These are phyloP conservation scores for Penicillium sclerotiorum DNA, from an alignment of 2,329 filamentous ascomycete genomes.

Conservation along the genomic window DNA sequence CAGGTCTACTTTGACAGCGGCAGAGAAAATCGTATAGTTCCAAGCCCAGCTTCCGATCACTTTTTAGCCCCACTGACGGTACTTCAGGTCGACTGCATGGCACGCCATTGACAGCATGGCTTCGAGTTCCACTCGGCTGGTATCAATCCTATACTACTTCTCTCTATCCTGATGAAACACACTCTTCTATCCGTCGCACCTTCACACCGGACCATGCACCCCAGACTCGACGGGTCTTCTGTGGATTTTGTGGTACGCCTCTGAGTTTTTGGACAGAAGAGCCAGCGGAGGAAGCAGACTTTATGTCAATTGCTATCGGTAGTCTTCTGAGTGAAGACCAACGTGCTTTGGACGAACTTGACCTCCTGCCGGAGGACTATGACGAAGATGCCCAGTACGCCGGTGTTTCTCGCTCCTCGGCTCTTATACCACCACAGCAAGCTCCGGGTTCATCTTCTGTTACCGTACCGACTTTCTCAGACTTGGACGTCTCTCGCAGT, in stretches of 20 bases:
- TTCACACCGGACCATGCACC: slow-evolving; percentile 64
- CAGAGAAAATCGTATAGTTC: slow-evolving; percentile 59
- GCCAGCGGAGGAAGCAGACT: slow-evolving; percentile 70
- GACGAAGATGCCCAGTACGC: slow-evolving; percentile 33
- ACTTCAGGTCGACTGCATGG: slow-evolving; percentile 64
- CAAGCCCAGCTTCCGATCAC: background rate
- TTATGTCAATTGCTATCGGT: slow-evolving; percentile 79
- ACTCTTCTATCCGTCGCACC: slow-evolving; percentile 64
- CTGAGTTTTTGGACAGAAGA: slow-evolving; percentile 81
- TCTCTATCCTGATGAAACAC: slow-evolving; percentile 76
- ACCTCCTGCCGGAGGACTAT: slow-evolving; percentile 63
- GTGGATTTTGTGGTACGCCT: slow-evolving; percentile 87
- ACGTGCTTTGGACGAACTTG: slow-evolving; percentile 71
- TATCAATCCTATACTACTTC: slow-evolving; percentile 75
- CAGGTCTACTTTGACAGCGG: slow-evolving; percentile 76
- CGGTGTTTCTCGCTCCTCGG: slow-evolving; percentile 5
- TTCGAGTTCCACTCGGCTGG: slow-evolving; percentile 79
- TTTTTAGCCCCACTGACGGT: background rate
- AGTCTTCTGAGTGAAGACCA: slow-evolving; percentile 73
- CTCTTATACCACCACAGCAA: slow-evolving; percentile 14
- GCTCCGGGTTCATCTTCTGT: slow-evolving; percentile 17
- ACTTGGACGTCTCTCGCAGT: slow-evolving; percentile 32
- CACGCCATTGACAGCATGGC: slow-evolving; percentile 75
- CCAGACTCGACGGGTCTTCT: slow-evolving; percentile 74
- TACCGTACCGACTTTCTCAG: slow-evolving; percentile 22